These are phyloP conservation scores for Prunus mongolica DNA, from an alignment of 306 rosid genomes.

Conservation along the genomic window DNA sequence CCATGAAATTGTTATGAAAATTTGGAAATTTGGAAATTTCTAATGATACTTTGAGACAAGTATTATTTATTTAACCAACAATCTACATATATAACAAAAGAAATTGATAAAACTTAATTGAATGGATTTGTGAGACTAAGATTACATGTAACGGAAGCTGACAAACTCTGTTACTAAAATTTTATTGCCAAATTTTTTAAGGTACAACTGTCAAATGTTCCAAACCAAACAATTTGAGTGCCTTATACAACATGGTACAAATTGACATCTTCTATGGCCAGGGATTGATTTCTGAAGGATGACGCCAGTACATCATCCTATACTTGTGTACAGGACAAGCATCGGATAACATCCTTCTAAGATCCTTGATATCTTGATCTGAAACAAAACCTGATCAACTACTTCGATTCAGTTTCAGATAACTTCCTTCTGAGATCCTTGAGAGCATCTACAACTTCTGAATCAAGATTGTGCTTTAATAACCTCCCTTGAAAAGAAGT, in stretches of 20 bases:
- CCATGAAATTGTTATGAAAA: no score
- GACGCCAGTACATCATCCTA: not conserved
- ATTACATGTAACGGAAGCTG: no score
- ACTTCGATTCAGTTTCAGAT: conserved; percentile 49
- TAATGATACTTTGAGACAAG: no score
- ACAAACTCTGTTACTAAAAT: no score
- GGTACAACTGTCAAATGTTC: not conserved
- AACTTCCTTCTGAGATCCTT: conserved; percentile 66
- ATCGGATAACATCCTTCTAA: not conserved
- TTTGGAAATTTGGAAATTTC: no score
- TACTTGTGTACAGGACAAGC: not conserved
- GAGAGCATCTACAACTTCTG: conserved; percentile 84
- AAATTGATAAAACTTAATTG: no score
- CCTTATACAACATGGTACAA: not conserved
- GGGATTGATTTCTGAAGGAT: conserved; percentile 1
- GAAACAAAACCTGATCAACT: conserved; percentile 22
- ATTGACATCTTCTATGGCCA: not conserved
- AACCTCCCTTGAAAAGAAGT: conserved; percentile 73
- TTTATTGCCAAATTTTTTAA: not conserved
- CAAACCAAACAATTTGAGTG: not conserved
- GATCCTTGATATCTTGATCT: not conserved
- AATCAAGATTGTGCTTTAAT: conserved; percentile 83
- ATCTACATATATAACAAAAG: no score
- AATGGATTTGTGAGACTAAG: no score
- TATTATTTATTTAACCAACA: no score